Percentiles rank a stretch among this genome's conserved stretches.
These are phyloP conservation scores for Pyrus hybrid DNA, from an alignment of 331 rosid species.

Conservation along the genomic window DNA sequence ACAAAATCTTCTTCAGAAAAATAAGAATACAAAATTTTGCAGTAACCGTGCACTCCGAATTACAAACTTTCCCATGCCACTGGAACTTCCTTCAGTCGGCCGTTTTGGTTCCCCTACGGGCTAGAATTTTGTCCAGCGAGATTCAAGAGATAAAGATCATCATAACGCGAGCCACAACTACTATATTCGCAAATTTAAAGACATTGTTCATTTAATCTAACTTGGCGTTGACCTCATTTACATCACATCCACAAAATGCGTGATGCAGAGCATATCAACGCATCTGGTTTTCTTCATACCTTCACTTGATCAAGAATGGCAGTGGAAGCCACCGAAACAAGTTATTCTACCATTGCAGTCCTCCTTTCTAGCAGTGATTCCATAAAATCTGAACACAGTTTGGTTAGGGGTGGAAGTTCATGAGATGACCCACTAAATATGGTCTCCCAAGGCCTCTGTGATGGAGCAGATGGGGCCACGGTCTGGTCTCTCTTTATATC, in stretches of 20 bases:
- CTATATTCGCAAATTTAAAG: not conserved
- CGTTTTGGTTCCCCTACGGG: not conserved
- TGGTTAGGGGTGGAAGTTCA: conserved; percentile 71
- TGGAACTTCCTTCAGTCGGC: not conserved
- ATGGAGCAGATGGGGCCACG: conserved; percentile 39
- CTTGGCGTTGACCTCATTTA: not conserved
- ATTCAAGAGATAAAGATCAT: not conserved
- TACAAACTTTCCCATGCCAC: not conserved
- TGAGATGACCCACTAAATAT: conserved; percentile 71
- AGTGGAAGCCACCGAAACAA: not conserved
- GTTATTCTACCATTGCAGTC: conserved; percentile 39
- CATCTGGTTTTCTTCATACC: not conserved
- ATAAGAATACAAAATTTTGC: not conserved
- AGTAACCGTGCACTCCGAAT: not conserved
- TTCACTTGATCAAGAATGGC: not conserved
- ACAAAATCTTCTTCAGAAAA: not conserved
- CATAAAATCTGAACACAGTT: conserved; percentile 65
- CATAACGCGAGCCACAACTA: not conserved
- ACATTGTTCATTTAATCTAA: not conserved
- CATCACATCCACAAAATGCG: not conserved
- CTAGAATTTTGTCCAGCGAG: not conserved
- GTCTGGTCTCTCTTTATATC: conserved; percentile 38
- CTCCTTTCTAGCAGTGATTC: conserved; percentile 72
- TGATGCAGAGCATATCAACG: not conserved
- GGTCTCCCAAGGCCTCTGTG: conserved; percentile 88